phyloP scores from a whole-genome alignment of 2,329 filamentous ascomycete genomes.

The Fusarium pseudonygamai region DNA sequence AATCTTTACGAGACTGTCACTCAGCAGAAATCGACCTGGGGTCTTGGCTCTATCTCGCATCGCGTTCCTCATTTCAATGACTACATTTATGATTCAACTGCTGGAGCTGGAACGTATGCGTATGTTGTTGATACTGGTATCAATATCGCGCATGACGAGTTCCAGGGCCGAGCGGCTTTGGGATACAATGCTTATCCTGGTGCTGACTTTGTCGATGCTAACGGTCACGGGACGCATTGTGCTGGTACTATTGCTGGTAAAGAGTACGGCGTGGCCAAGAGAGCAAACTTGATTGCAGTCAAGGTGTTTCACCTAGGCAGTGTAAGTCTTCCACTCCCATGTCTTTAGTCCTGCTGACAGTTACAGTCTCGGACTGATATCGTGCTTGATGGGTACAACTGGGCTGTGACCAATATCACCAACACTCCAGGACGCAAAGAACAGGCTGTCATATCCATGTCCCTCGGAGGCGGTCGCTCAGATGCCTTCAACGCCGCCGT shows the following conservation, averaged over 20 bases:
- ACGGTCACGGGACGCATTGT: conserved; percentile 60
- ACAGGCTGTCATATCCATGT: conserved; percentile 65
- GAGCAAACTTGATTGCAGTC: conserved; percentile 53
- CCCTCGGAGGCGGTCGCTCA: conserved; percentile 58
- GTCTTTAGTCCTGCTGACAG: neutral
- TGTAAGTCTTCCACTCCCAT: conserved; percentile 1
- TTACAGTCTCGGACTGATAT: conserved; percentile 38
- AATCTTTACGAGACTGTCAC: conserved; percentile 44
- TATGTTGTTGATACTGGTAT: conserved; percentile 68
- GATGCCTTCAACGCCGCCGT: conserved; percentile 61
- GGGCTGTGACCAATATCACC: conserved; percentile 55
- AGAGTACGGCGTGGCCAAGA: conserved; percentile 58
- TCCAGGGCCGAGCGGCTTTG: conserved; percentile 53
- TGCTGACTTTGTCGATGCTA: conserved; percentile 47
- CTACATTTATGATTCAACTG: conserved; percentile 55
- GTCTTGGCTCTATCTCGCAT: conserved; percentile 57
- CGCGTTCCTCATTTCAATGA: conserved; percentile 44
- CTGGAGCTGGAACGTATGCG: conserved; percentile 55
- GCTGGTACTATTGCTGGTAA: conserved; percentile 57
- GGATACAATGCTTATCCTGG: conserved; percentile 50
- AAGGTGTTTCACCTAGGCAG: conserved; percentile 53
- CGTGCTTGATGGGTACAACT: conserved; percentile 48
- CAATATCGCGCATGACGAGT: conserved; percentile 55
- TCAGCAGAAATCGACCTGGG: conserved; percentile 54
- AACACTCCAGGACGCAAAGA: conserved; percentile 49